Percentiles rank a stretch among this genome's conserved stretches.
phyloP scores from a whole-genome alignment of 805 yeast genomes.

The Starmerella stellata region DNA sequence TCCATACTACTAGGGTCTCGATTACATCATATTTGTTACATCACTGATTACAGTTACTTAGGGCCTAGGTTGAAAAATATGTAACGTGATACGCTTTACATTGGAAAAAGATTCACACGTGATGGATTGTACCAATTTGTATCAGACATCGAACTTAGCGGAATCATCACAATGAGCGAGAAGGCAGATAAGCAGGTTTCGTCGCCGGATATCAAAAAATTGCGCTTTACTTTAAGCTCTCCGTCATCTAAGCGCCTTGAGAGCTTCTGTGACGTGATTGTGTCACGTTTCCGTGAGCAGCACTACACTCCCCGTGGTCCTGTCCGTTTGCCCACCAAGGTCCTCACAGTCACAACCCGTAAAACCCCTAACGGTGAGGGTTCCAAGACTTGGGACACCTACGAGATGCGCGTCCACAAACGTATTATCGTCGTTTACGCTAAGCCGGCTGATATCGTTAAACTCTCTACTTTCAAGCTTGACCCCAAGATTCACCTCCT shows the following conservation, averaged over 20 bases:
- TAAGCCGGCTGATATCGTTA: constrained; percentile 82
- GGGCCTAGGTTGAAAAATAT: too few relatives aligned
- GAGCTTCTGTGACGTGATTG: constrained; percentile 80
- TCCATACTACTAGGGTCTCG: too few relatives aligned
- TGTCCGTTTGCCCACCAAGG: constrained; percentile 99
- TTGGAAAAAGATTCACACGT: too few relatives aligned
- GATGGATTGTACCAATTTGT: too few relatives aligned
- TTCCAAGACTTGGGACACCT: constrained; percentile 99
- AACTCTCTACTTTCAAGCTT: constrained; percentile 92
- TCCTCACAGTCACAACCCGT: constrained; percentile 95
- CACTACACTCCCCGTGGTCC: constrained; percentile 88
- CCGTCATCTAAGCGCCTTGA: constrained; percentile 97
- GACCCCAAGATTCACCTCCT: constrained; percentile 97
- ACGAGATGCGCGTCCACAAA: constrained; percentile 99
- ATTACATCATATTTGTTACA: too few relatives aligned
- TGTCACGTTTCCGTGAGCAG: constrained; percentile 68
- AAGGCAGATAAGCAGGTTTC: constrained; percentile 61
- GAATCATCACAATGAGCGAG: constrained; percentile 22
- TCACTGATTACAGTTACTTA: too few relatives aligned
- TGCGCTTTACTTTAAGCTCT: constrained; percentile 97
- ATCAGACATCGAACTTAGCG: too few relatives aligned
- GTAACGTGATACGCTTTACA: too few relatives aligned
- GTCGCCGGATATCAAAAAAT: constrained; percentile 77
- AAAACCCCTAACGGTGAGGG: constrained; percentile 99
- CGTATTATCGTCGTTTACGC: constrained; percentile 97